Evolutionary conservation across 257 asterid genomes (phyloP), one percentile per base, ranked within the genome.

Genomic region (Ophiorrhiza pumila): DNA sequence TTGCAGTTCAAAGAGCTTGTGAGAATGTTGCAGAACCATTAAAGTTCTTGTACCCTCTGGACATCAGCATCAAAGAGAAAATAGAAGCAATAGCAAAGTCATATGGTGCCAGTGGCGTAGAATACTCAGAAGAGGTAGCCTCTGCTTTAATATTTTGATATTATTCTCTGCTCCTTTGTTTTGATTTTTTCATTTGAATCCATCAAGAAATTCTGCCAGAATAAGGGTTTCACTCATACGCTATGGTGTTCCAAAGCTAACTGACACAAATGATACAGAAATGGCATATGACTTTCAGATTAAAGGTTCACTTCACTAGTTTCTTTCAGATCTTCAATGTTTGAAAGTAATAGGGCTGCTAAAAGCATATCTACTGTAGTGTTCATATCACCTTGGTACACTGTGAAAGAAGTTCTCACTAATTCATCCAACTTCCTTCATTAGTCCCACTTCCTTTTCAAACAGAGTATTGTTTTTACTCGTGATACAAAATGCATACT

Each of bases 51-150:
- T 94, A 94, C 77, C 90, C 97, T 45, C 77, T 94, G 78, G 98
- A 95, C 71, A 78, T 70, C 11, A 79, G 93, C 70, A 95, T 95
- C 83, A 90, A 95, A 81, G 95, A 90, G 80, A 95, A 94, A 83
- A 95, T 95, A 68, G 96, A 85, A 81, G 95, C 97, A 71, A 95
- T 95, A 78, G 98, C 96, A 8, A 91, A 84, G 79, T 94, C 98
- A 65, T 94, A 95, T 73, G 99, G 99, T 75, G 99, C 99, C 73
- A 84, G 86, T 37, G 96, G 98, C 1, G 95, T 95, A 46, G 98
- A 95, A 82, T 95, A 91, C 80, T 92, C 96, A 0, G 98, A 95
- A 71, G 90, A 95, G 96, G 99, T 95, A 80, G 41, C 39, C 27
- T 41, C 18, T 74, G 49, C 74, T 62, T 71, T 31, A 45, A 6